Evolutionary conservation across 768 basidiomycete genomes (phyloP), one percentile per base, ranked within the genome.

Genomic region (Coprinopsis strossmayeri): DNA sequence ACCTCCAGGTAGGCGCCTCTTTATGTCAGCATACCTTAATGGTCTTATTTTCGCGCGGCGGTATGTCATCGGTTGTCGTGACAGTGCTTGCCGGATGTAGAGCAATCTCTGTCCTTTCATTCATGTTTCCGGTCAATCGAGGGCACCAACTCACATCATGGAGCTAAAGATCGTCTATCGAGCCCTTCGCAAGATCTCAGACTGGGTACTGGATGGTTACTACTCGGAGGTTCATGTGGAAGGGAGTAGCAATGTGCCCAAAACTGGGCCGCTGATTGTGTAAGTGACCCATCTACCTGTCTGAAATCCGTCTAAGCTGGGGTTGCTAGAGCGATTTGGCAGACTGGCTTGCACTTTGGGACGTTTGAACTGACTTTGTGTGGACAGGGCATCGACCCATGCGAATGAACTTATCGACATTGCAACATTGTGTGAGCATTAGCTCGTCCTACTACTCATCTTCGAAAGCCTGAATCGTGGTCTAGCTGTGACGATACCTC

Each of bases 351-450:
- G n/a, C n/a, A n/a, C n/a, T n/a, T n/a, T n/a, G n/a, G n/a, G n/a
- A n/a, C n/a, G n/a, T n/a, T n/a, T n/a, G n/a, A n/a, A n/a, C n/a
- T 15, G 30, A 32, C 30, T 15, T 32, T 32, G 4, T 51, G 13
- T n/a, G n/a, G 34, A 25, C 38, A 83, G 80, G 34, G 76, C 77
- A 21, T 72, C 75, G 25, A 78, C 75, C 2, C 84, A 85, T 59
- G 74, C 81, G 50, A 87, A 88, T 62, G 84, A 87, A 67, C 78
- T 79, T 12, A 71, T 86, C 20, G 84, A 85, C 52, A 74, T 73
- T 28, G 74, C 70, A 3, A 60, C 69, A 11, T 62, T 76, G 13
- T 63, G 75, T 72, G 54, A 55, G 68, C 51, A 1, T 18, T 23
- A 38, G 21, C 38, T 34, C 5, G 23, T 35, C 39, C 20, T 46